Conservation (phyloP, 139 green algal genomes). For the Tetratostichococcus sp. region DNA sequence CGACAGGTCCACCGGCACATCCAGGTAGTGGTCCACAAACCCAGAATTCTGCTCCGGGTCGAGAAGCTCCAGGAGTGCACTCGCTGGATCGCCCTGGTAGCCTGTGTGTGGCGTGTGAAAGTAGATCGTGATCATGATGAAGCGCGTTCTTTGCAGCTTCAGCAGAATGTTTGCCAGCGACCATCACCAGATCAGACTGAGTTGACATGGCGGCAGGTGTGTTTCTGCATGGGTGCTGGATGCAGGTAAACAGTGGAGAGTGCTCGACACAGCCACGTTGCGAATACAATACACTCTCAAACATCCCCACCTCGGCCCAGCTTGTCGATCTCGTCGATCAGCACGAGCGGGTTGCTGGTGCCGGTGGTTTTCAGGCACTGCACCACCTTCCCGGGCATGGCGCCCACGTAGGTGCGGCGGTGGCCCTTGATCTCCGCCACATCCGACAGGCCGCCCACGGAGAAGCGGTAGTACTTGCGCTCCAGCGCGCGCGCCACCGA, state of each 20-base stretch:
- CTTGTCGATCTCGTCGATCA: slow-evolving; percentile 99
- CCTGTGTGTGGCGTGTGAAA: neutral
- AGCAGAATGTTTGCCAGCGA: neutral
- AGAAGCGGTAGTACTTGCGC: slow-evolving; percentile 90
- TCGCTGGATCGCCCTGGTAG: slow-evolving; percentile 82
- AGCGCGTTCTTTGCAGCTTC: neutral
- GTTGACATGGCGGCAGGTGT: too few relatives aligned
- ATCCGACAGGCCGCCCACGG: slow-evolving; percentile 87
- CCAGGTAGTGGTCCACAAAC: slow-evolving; percentile 97
- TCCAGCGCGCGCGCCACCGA: slow-evolving; percentile 81
- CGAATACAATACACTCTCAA: too few relatives aligned
- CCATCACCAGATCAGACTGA: too few relatives aligned
- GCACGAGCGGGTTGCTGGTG: slow-evolving; percentile 87
- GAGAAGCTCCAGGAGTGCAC: slow-evolving; percentile 93
- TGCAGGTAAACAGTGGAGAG: too few relatives aligned
- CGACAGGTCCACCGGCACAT: slow-evolving; percentile 92
- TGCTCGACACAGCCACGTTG: too few relatives aligned
- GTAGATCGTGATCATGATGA: too few relatives aligned
- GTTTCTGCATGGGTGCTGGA: too few relatives aligned
- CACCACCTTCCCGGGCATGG: slow-evolving; percentile 98
- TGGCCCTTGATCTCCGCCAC: slow-evolving; percentile 97
- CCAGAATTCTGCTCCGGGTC: slow-evolving; percentile 95
- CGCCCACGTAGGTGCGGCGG: slow-evolving; percentile 94
- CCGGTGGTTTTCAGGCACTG: slow-evolving; percentile 90
- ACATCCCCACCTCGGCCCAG: slow-evolving; percentile 58